phyloP scores from a whole-genome alignment of 306 rosid genomes.

The Datisca glomerata region DNA sequence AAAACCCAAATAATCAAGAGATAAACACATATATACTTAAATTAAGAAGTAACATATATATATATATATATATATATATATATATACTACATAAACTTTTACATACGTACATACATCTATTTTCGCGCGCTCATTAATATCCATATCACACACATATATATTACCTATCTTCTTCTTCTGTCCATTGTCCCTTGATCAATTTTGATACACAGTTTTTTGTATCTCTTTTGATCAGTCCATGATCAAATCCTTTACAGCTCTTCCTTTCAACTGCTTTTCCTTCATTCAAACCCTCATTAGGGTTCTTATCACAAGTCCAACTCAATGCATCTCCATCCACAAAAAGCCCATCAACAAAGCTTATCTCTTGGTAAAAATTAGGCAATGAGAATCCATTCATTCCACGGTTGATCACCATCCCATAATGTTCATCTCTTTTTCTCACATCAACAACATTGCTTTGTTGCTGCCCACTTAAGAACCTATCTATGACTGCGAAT shows the following conservation, averaged over 20 bases:
- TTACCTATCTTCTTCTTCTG: slow-evolving; percentile 81
- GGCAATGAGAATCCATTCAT: not conserved
- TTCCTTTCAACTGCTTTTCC: slow-evolving; percentile 20
- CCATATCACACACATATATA: no score
- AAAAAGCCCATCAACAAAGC: not conserved
- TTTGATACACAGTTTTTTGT: slow-evolving; percentile 18
- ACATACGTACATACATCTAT: no score
- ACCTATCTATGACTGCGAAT: slow-evolving; percentile 56
- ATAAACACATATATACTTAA: no score
- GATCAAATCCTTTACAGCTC: slow-evolving; percentile 4
- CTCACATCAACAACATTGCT: no score
- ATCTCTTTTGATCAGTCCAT: slow-evolving; percentile 34
- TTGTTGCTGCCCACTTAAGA: slow-evolving; percentile 17
- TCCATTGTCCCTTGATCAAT: slow-evolving; percentile 85
- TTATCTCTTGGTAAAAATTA: not conserved
- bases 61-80: not conserved
- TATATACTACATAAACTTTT: no score
- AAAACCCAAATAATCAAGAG: not conserved
- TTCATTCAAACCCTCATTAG: slow-evolving; percentile 5
- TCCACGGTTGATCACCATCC: not conserved
- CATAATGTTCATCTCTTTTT: no score
- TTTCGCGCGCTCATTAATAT: no score
- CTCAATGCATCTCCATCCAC: not conserved
- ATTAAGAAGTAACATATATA: no score
- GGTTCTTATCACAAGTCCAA: slow-evolving; percentile 1